Evolutionary conservation across 495 filamentous ascomycete species (phyloP).

Genomic region (Neurospora tetrasperma): DNA sequence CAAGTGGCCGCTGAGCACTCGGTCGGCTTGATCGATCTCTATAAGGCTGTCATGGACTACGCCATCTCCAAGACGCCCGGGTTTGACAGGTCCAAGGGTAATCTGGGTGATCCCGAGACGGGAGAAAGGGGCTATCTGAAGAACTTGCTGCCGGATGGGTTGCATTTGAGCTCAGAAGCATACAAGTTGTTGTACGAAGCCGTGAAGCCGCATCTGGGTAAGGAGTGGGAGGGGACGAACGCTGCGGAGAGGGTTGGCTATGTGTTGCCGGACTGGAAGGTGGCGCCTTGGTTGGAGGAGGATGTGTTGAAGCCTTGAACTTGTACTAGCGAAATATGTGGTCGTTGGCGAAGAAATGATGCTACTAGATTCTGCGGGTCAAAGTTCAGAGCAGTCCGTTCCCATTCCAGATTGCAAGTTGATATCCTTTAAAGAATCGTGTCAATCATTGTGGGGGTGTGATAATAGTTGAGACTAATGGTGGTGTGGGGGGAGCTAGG

Average conservation of each 20-base stretch:
- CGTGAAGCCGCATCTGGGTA: slow-evolving; percentile 30
- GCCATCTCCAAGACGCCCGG: slow-evolving; percentile 34
- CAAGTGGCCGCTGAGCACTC: slow-evolving; percentile 51
- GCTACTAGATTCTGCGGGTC: background rate
- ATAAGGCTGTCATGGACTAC: slow-evolving; percentile 56
- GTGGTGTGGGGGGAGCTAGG: background rate
- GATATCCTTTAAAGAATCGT: background rate
- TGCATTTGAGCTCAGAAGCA: slow-evolving; percentile 42
- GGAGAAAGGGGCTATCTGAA: slow-evolving; percentile 35
- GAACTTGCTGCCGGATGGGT: slow-evolving; percentile 40
- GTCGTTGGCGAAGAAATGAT: background rate
- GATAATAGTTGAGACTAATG: background rate
- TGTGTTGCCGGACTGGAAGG: slow-evolving; percentile 36
- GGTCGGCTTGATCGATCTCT: slow-evolving; percentile 64
- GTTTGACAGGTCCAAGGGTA: slow-evolving; percentile 27
- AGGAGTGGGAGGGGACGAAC: slow-evolving; percentile 23
- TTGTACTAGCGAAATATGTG: background rate
- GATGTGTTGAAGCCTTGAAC: slow-evolving; percentile 6
- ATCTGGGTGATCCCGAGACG: slow-evolving; percentile 31
- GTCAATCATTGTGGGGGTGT: background rate
- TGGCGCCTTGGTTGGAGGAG: slow-evolving; percentile 25
- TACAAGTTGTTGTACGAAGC: slow-evolving; percentile 40
- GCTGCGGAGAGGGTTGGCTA: slow-evolving; percentile 21
- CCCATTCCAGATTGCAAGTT: background rate
- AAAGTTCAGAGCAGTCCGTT: background rate